Base-by-base conservation (phyloP, 2,329 filamentous ascomycete species). In the Rhytidhysteron rufulum region DNA sequence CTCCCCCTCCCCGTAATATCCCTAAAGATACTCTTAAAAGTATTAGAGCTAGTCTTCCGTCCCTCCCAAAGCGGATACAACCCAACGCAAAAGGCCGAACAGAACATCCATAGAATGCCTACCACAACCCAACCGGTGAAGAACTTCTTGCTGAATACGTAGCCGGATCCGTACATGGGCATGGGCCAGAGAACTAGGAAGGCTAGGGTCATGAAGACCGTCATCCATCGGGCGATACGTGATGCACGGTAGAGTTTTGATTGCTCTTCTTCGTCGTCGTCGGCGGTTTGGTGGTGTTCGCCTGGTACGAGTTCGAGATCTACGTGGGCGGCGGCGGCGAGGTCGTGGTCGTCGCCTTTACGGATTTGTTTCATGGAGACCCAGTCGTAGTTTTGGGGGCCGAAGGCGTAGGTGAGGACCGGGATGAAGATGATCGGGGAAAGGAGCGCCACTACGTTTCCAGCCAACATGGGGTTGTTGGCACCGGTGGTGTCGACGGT, bases 111-210 rank as follows among this genome's bases (percentile, higher is more conserved):
- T 31, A 90, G 71, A 40, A 93, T 86, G 15, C 60, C 61, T 6
- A 65, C 58, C 1, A 80, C 74, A 9, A 89, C 79, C 86, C 86
- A 91, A 33, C 86, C 86, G 0, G 85, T 87, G 66, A 91, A 93
- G 72, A 93, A 93, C 18, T 74, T 74, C 71, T 87, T 85, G 63
- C 76, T 82, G 67, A 93, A 94, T 39, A 95, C 77, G 60, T 95
- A 95, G 1, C 78, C 78, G 0, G 76, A 75, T 9, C 88, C 89
- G 58, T 93, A 95, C 80, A 95, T 82, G 1, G 89, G 89, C 77
- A 95, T 91, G 0, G 90, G 89, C 88, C 89, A 95, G 13, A 95
- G 76, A 2, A 95, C 74, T 0, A 95, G 70, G 41, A 95, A 72
- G 0, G 80, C 75, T 0, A 95, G 45, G 0, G 87, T 86, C 69